A percentile compares a stretch with the other conserved stretches of the same genome.
Evolutionary conservation across 257 asterid genomes (phyloP).

Genomic region (Osmanthus fragrans): DNA sequence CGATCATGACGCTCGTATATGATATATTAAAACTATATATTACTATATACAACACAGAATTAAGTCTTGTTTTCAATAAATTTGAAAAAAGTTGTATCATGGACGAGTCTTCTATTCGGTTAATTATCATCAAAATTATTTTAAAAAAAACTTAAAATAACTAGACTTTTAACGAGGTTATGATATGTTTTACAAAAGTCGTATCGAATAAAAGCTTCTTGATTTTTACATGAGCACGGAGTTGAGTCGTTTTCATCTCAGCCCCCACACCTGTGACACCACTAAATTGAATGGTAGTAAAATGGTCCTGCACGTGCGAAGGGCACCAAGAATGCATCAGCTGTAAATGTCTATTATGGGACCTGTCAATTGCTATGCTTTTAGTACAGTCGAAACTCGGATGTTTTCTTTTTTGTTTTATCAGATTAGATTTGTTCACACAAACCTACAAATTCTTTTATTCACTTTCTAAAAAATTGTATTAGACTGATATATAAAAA

Average conservation of each 20-base stretch:
- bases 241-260: background rate
- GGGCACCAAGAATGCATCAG: background rate
- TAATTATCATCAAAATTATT: too few species aligned
- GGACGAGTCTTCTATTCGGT: too few species aligned
- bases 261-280: conserved; percentile 22
- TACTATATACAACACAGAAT: too few species aligned
- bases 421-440: background rate
- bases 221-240: background rate
- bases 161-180: too few species aligned
- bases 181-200: background rate
- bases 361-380: background rate
- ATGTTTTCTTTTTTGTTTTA: background rate
- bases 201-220: background rate
- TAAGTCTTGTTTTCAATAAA: too few species aligned
- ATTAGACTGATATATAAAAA: too few species aligned
- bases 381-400: background rate
- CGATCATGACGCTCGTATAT: too few species aligned
- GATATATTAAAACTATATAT: too few species aligned
- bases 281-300: background rate
- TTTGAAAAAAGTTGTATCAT: too few species aligned
- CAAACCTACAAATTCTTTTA: background rate
- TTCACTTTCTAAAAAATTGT: background rate
- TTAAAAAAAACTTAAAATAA: too few species aligned
- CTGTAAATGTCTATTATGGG: background rate
- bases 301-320: background rate